Base-by-base conservation (phyloP, 2,329 filamentous ascomycete genomes). In the Juglanconis oblonga region DNA sequence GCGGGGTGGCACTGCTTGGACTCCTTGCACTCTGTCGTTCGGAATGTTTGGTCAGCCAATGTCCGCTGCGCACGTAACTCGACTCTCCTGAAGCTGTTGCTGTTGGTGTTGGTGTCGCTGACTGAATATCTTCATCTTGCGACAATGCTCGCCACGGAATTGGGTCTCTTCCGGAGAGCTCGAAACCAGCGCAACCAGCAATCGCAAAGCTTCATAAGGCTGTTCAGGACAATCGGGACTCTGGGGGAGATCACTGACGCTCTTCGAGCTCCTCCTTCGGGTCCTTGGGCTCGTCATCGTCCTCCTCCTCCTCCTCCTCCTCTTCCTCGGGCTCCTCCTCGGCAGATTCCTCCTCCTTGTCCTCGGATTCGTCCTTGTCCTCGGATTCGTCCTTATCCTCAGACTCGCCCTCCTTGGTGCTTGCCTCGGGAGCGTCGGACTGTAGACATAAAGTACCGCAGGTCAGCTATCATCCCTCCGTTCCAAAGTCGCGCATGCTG, bases 231-330 rank as follows among this genome's bases (percentile, higher is more conserved):
- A 45, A 50, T 17, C 24, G 36, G 58, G 13, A 24, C 11, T 8
- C 45, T 57, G 17, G 14, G 56, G 51, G 47, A 29, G 53, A 5
- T 57, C 47, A 87, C 91, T 83, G 78, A 98, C 95, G 92, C 86
- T 96, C 92, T 79, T 96, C 90, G 64, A 98, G 79, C 76, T 86
- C 85, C 64, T 93, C 91, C 85, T 96, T 96, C 69, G 89, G 87
- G 75, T 98, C 94, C 68, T 89, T 87, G 64, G 85, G 80, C 80
- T 95, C 91, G 66, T 92, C 89, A 64, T 92, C 88, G 63, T 93
- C 89, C 64, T 94, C 91, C 55, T 95, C 91, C 62, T 93, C 90
- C 24, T 92, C 88, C 40, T 89, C 88, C 38, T 89, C 87, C 48
- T 89, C 88, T 31, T 84, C 86, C 36, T 84, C 85, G 2, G 48